These are phyloP conservation scores for Paxillus ammoniavirescens DNA, from an alignment of 768 basidiomycete species.

Conservation along the genomic window DNA sequence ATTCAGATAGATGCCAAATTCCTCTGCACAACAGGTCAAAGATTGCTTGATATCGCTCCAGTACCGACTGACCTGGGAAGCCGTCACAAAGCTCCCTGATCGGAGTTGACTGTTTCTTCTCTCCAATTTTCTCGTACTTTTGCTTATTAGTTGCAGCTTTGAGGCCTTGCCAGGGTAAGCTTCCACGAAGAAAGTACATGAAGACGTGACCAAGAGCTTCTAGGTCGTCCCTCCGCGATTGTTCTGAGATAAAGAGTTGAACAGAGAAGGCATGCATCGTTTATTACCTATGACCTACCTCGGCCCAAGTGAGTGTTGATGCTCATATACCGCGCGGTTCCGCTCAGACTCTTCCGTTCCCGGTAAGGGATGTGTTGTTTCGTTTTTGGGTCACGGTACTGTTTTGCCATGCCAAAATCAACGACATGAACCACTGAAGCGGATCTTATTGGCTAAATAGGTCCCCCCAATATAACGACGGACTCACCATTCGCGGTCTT, in stretches of 20 bases:
- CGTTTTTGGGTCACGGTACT: constrained; percentile 98
- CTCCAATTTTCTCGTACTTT: constrained; percentile 99
- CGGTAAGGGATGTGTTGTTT: constrained; percentile 99
- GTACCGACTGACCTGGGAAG: constrained; percentile 69
- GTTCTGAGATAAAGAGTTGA: constrained; percentile 47
- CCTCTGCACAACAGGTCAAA: constrained; percentile 56
- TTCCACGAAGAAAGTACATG: constrained; percentile 98
- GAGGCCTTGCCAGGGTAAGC: constrained; percentile 97
- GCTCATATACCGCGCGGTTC: constrained; percentile 99
- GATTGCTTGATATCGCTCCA: neutral
- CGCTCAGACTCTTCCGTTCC: constrained; percentile 94
- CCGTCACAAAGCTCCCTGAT: constrained; percentile 97
- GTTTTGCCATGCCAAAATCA: constrained; percentile 99
- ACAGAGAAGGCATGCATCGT: constrained; percentile 3
- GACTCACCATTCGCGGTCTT: constrained; percentile 77
- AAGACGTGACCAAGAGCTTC: constrained; percentile 99
- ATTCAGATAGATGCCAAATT: constrained; percentile 97
- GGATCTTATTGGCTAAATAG: neutral
- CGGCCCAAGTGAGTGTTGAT: constrained; percentile 98
- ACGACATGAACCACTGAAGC: constrained; percentile 82
- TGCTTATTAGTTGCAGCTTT: constrained; percentile 99
- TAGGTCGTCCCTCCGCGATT: constrained; percentile 93
- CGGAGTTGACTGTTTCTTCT: constrained; percentile 98
- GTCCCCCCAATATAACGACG: neutral
- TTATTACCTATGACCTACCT: constrained; percentile 48